Base-by-base conservation (phyloP, 441 rosid species). In the Populus hybrid region DNA sequence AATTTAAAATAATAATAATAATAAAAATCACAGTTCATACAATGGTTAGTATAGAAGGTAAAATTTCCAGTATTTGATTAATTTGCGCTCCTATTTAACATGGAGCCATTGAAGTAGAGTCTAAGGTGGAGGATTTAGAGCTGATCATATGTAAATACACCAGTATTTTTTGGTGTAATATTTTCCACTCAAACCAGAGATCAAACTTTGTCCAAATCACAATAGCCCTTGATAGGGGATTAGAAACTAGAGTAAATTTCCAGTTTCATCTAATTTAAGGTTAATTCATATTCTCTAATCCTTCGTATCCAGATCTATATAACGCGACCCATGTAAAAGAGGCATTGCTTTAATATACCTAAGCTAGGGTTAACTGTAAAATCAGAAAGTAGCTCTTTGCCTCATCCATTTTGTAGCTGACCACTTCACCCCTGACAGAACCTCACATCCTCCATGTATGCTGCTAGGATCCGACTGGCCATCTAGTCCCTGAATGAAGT, bases 371-470 rank as follows among this genome's bases (percentile, higher is more conserved):
- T 71, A 65, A 14, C 14, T 14, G 26, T 24, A 45, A n/a, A 76
- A 79, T 87, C 85, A 95, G 78, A 79, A 67, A 23, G 91, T 74
- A 73, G 85, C 40, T 81, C 76, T 87, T 86, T 95, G 97, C 84
- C 99, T 90, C 99, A 93, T 92, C 99, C 99, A 95, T 88, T 95
- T 95, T 24, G 99, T 95, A 79, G 99, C 98, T 20, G 98, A 95
- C 98, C 99, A 95, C 83, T 95, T 95, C 85, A 90, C 97, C 50
- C 98, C 97, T 0, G 95, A 76, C 71, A 92, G 80, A 69, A 95
- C 97, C 88, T 92, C 92, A 36, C 99, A 95, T 79, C 98, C 99
- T 61, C 98, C 98, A 69, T 95, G 99, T 72, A 93, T 78, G 89
- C 99, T 95, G 40, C 82, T 90, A 6, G 92, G 93, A 85, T 95